phyloP scores from a whole-genome alignment of 768 basidiomycete species.

The Psilocybe cubensis region DNA sequence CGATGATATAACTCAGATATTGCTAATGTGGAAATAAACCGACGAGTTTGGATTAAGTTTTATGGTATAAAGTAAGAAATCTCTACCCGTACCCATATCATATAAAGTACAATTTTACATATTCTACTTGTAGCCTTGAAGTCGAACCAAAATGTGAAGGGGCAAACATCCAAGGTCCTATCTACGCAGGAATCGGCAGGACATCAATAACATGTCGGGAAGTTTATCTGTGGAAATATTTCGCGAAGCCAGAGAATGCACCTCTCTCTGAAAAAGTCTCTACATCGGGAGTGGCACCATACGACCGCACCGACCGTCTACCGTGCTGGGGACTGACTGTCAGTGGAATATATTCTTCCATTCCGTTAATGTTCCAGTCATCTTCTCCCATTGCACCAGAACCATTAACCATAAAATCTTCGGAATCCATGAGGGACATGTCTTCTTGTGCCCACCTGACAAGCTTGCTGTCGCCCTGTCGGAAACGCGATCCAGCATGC shows the following conservation, averaged over 20 bases:
- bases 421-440: conserved; percentile 40
- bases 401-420: conserved; percentile 50
- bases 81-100: too few relatives aligned
- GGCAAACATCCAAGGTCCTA: too few relatives aligned
- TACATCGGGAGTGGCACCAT: conserved; percentile 29
- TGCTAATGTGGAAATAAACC: too few relatives aligned
- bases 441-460: conserved; percentile 54
- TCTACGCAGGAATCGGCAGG: too few relatives aligned
- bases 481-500: conserved; percentile 33
- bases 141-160: too few relatives aligned
- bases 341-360: conserved; percentile 50
- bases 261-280: conserved; percentile 24
- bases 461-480: conserved; percentile 42
- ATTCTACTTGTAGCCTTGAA: too few relatives aligned
- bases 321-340: conserved; percentile 34
- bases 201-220: too few relatives aligned
- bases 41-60: too few relatives aligned
- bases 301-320: conserved; percentile 20
- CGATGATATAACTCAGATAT: too few relatives aligned
- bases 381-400: conserved; percentile 25
- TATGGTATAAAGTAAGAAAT: too few relatives aligned
- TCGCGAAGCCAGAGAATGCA: conserved; percentile 13
- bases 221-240: conserved; percentile 23
- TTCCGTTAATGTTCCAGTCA: conserved; percentile 29
- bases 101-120: too few relatives aligned